Evolutionary conservation across 257 asterid species (phyloP).

Genomic region (Handroanthus guayacan): DNA sequence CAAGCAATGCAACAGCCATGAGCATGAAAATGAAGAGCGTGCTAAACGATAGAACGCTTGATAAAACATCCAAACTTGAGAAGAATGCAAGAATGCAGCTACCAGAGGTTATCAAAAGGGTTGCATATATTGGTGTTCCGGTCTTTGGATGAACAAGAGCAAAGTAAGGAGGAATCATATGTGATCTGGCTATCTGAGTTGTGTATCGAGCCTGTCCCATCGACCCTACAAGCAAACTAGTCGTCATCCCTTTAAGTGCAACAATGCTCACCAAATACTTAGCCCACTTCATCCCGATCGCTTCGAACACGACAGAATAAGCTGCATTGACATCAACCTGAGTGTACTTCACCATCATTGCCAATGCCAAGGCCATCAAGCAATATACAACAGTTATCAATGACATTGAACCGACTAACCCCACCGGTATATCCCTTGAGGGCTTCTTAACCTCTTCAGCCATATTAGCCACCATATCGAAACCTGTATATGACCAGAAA

Average conservation of each 20-base stretch:
- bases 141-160: constrained; percentile 88
- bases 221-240: constrained; percentile 91
- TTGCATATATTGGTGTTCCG: constrained; percentile 86
- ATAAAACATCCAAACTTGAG: constrained; percentile 86
- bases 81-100: constrained; percentile 82
- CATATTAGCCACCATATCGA: constrained; percentile 95
- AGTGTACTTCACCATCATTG: constrained; percentile 79
- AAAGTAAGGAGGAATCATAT: constrained; percentile 93
- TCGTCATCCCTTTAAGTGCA: constrained; percentile 96
- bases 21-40: constrained; percentile 96
- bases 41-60: constrained; percentile 83
- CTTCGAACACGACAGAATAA: constrained; percentile 77
- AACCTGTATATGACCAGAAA: constrained; percentile 95
- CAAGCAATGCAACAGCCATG: constrained; percentile 92
- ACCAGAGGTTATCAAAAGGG: constrained; percentile 68
- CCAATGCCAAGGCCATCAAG: constrained; percentile 75
- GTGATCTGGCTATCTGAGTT: constrained; percentile 90
- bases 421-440: constrained; percentile 82
- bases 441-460: constrained; percentile 95
- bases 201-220: constrained; percentile 99
- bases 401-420: constrained; percentile 93
- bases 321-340: constrained; percentile 83
- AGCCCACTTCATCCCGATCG: constrained; percentile 82
- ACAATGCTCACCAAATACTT: constrained; percentile 81
- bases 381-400: constrained; percentile 77